phyloP scores from a whole-genome alignment of 345 rosid genomes.

The Boechera retrofracta region DNA sequence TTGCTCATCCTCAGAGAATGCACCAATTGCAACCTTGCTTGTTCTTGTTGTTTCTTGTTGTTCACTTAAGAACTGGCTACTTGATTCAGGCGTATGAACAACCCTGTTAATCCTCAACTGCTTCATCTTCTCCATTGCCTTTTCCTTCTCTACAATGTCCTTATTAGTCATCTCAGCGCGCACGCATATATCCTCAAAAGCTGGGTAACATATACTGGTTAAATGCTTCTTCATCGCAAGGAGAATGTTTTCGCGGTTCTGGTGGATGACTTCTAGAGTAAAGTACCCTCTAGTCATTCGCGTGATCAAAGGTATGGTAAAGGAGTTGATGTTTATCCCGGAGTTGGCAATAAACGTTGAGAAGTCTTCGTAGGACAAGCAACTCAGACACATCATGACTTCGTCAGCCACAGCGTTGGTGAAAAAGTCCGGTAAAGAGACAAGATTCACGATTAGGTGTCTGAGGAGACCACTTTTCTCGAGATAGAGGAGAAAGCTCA shows the following conservation, averaged over 20 bases:
- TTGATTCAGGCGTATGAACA: constrained; percentile 3
- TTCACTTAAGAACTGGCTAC: constrained; percentile 11
- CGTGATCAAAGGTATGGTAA: constrained; percentile 40
- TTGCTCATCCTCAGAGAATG: neutral
- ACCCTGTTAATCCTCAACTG: neutral
- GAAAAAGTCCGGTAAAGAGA: constrained; percentile 44
- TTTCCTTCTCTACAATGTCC: neutral
- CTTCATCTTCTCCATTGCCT: constrained; percentile 12
- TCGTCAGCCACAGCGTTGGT: constrained; percentile 57
- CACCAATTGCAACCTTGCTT: neutral
- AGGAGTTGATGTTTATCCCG: neutral
- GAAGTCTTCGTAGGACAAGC: constrained; percentile 40
- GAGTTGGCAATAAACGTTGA: neutral
- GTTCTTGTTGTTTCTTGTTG: constrained; percentile 10
- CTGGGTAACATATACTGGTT: constrained; percentile 53
- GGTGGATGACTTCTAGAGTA: constrained; percentile 47
- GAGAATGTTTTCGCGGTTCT: constrained; percentile 42
- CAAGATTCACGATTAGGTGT: constrained; percentile 42
- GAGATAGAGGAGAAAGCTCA: constrained; percentile 68
- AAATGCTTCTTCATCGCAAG: constrained; percentile 42
- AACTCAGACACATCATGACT: constrained; percentile 53
- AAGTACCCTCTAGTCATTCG: constrained; percentile 39
- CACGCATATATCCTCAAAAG: constrained; percentile 53
- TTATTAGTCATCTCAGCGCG: neutral
- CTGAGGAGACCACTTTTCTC: constrained; percentile 44